A percentile compares a stretch with the other conserved stretches of the same genome.
Evolutionary conservation across 306 rosid species (phyloP).

Genomic region (Delonix regia): DNA sequence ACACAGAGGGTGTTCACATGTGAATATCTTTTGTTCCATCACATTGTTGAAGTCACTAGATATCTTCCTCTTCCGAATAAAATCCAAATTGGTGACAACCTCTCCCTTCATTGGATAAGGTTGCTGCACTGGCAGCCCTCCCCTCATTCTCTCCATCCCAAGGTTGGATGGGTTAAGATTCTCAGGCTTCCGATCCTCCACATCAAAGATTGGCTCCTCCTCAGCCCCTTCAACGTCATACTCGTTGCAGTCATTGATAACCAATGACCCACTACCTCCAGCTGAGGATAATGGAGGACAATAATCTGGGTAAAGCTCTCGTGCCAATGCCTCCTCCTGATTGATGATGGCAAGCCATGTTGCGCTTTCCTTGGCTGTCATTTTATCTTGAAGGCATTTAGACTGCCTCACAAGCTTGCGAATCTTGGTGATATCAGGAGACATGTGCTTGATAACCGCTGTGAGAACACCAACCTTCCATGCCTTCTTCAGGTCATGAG

Average conservation of each 20-base stretch:
- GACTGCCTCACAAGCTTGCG: constrained; percentile 91
- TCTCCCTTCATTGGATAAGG: constrained; percentile 60
- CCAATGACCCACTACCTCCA: constrained; percentile 60
- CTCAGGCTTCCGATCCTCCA: constrained; percentile 65
- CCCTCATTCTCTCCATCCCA: constrained; percentile 60
- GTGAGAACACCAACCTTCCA: constrained; percentile 90
- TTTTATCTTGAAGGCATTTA: constrained; percentile 85
- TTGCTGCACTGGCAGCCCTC: constrained; percentile 48
- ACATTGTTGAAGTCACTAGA: constrained; percentile 47
- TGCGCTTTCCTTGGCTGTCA: constrained; percentile 92
- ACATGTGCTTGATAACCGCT: constrained; percentile 86
- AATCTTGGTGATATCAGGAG: constrained; percentile 85
- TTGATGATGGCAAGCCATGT: constrained; percentile 88
- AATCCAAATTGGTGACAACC: constrained; percentile 57
- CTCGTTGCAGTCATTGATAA: constrained; percentile 65
- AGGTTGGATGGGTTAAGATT: constrained; percentile 49
- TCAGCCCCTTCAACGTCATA: constrained; percentile 83
- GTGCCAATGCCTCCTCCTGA: constrained; percentile 78
- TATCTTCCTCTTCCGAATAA: constrained; percentile 66
- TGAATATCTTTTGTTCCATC: constrained; percentile 56
- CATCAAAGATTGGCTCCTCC: constrained; percentile 58
- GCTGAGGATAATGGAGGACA: constrained; percentile 58
- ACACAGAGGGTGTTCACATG: constrained; percentile 65
- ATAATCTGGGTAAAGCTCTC: constrained; percentile 65
- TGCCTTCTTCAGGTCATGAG: constrained; percentile 88